Conservation (phyloP, 305 asterid species). For the Solanum hybrid region DNA sequence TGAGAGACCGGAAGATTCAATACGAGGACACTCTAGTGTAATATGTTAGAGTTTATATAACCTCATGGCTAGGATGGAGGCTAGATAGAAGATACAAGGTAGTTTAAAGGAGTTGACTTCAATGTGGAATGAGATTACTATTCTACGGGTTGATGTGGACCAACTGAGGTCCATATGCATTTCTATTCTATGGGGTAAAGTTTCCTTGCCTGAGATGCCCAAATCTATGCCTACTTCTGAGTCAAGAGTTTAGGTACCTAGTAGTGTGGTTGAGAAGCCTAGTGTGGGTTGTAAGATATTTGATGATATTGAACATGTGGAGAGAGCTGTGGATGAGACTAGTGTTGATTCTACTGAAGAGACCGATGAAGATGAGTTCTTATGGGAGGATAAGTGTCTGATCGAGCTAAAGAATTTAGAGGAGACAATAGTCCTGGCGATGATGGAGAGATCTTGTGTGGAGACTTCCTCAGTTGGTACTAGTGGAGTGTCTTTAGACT, state of each 20-base stretch:
- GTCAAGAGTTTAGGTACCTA: neutral
- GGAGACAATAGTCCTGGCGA: neutral
- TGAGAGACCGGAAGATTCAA: neutral
- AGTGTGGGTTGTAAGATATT: neutral
- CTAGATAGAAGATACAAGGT: neutral
- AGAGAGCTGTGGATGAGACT: neutral
- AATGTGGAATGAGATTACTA: neutral
- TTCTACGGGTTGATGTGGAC: neutral
- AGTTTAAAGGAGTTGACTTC: neutral
- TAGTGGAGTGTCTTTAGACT: neutral
- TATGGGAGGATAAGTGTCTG: neutral
- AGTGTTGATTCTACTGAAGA: neutral
- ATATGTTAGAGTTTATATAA: neutral
- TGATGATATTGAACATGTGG: neutral
- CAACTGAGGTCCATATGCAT: neutral
- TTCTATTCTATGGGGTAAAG: neutral
- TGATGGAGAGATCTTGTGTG: neutral
- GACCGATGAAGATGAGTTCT: neutral
- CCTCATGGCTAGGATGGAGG: neutral
- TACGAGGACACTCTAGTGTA: neutral
- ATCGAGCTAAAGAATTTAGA: neutral
- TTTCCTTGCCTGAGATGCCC: neutral
- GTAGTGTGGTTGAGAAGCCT: neutral
- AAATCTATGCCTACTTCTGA: neutral
- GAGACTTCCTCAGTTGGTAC: neutral